Base-by-base conservation (phyloP, 1,284 basidiomycete species). In the Ceratobasidium sp. region DNA sequence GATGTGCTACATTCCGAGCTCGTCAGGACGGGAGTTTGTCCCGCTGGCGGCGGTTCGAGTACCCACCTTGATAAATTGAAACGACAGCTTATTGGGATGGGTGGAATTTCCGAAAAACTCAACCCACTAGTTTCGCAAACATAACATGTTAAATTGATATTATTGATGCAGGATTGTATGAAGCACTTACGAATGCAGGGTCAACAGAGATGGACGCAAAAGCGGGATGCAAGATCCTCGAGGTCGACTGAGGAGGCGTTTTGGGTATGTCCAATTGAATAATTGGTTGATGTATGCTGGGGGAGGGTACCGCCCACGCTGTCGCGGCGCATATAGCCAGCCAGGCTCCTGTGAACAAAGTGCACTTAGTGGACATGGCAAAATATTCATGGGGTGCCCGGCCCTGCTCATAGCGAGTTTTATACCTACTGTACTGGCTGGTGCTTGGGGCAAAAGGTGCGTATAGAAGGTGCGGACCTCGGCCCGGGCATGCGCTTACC, bases 101-200 rank as follows among this genome's bases (percentile, higher is more conserved):
- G 53, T 57, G 5, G 66, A 71, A 41, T 71, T 57, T 24, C 66
- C 66, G 47, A 71, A 71, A 44, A 71, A 59, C 22, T 71, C 66
- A 4, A 71, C 53, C 66, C 66, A 71, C 54, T 71, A 31, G 45
- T 3, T 29, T 17, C 44, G n/a, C 22, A 7, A n/a, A 24, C 14
- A 22, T 22, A 27, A 24, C 3, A 22, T 41, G 36, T 41, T 41
- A 41, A 41, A 41, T 41, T 6, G 54, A 27, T 24, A 24, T 6
- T 29, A 17, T 24, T 6, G 29, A 29, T 8, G 24, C 41, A 11
- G n/a, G 17, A 33, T 60, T 29, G 19, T 60, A n/a, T 19, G 7
- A 22, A n/a, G n/a, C 19, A 71, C 53, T 57, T 19, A 71, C 54
- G n/a, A 71, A 71, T 1, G 53, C 54, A 31, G 66, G 66, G 45